These are phyloP conservation scores for Ustilago lituana DNA, from an alignment of 1,284 basidiomycete species.

Conservation along the genomic window DNA sequence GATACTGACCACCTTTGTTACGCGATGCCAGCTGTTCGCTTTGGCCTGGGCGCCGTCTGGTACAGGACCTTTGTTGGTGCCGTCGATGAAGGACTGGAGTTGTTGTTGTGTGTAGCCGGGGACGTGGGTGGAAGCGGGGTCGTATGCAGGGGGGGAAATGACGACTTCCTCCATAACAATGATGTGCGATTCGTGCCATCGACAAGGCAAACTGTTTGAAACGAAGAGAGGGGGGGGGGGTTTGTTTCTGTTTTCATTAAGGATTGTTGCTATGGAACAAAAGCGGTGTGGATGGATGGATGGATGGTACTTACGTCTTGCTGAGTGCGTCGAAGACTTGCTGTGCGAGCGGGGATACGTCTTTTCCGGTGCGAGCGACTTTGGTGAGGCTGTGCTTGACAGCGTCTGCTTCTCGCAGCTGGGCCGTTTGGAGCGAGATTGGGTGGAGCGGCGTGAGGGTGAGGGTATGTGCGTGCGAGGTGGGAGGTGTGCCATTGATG, in stretches of 20 bases:
- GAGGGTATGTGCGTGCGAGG: constrained; percentile 1
- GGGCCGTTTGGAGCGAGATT: constrained; percentile 45
- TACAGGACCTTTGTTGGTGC: constrained; percentile 23
- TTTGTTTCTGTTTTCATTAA: too few species aligned
- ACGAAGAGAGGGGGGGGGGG: background rate
- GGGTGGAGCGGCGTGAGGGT: constrained; percentile 35
- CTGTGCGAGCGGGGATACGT: constrained; percentile 56
- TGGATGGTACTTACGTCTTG: constrained; percentile 61
- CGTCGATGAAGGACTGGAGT: constrained; percentile 47
- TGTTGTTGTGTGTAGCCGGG: constrained; percentile 51
- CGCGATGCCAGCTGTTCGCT: constrained; percentile 59
- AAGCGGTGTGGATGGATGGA: too few species aligned
- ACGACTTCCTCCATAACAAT: constrained; percentile 66
- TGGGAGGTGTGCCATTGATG: constrained; percentile 12
- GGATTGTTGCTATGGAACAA: too few species aligned
- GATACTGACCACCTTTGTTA: constrained; percentile 59
- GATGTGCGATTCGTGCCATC: constrained; percentile 65
- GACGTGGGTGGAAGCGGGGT: constrained; percentile 55
- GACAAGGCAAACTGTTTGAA: constrained; percentile 54
- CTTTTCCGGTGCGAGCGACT: constrained; percentile 49
- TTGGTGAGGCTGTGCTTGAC: constrained; percentile 49
- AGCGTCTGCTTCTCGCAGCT: constrained; percentile 50
- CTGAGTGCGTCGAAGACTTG: constrained; percentile 61
- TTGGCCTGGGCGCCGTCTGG: constrained; percentile 53
- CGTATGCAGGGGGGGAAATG: constrained; percentile 58